Evolutionary conservation across 805 yeast genomes (phyloP).

Genomic region (Pichia exigua): DNA sequence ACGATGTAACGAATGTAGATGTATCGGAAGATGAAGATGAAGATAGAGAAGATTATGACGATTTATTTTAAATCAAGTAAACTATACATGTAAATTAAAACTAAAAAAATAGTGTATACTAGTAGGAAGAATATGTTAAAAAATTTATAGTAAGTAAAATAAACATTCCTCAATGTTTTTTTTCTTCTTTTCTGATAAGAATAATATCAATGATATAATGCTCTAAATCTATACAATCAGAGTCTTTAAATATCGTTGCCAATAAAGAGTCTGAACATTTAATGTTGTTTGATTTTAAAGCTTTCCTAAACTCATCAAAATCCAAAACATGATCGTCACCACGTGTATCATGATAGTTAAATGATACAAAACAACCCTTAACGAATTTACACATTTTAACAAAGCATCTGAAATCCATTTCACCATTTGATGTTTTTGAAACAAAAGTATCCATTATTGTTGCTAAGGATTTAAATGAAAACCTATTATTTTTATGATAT

Average conservation of each 20-base stretch:
- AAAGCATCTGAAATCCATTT: conserved; percentile 23
- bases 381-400: conserved; percentile 23
- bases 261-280: conserved; percentile 18
- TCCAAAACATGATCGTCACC: conserved; percentile 20
- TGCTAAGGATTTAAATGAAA: conserved; percentile 15
- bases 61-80: conserved; percentile 11
- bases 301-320: conserved; percentile 22
- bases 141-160: not conserved
- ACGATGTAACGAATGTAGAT: conserved; percentile 4
- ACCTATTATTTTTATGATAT: conserved; percentile 12
- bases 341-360: conserved; percentile 21
- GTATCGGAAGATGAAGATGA: conserved; percentile 6
- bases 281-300: conserved; percentile 20
- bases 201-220: conserved; percentile 24
- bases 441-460: conserved; percentile 18
- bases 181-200: conserved; percentile 19
- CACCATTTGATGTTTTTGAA: conserved; percentile 5
- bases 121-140: not conserved
- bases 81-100: not conserved
- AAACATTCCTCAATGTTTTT: not conserved
- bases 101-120: not conserved
- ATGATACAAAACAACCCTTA: conserved; percentile 26
- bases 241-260: conserved; percentile 15
- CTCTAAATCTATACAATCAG: conserved; percentile 21
- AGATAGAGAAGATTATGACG: conserved; percentile 14